Evolutionary conservation across 257 asterid species (phyloP).

Genomic region (Ocimum tenuiflorum): DNA sequence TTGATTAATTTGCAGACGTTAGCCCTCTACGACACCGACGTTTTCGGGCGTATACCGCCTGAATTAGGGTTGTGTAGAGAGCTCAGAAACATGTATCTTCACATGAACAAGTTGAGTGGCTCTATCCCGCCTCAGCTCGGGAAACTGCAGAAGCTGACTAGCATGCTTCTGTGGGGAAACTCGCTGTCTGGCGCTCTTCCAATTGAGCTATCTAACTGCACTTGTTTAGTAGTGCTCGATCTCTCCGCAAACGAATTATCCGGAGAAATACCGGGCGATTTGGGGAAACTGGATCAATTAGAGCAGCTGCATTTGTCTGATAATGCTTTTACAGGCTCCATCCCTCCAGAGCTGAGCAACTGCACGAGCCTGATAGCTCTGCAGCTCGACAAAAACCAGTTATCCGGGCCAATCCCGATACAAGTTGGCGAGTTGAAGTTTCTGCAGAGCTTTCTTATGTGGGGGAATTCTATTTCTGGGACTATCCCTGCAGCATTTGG

Average conservation of each 20-base stretch:
- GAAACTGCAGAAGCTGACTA: conserved; percentile 59
- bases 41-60: conserved; percentile 73
- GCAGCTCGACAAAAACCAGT: conserved; percentile 73
- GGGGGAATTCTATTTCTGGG: conserved; percentile 85
- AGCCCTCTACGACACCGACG: conserved; percentile 71
- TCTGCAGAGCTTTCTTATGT: conserved; percentile 73
- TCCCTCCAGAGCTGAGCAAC: conserved; percentile 62
- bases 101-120: conserved; percentile 77
- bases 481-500: conserved; percentile 66
- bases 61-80: conserved; percentile 60
- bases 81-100: conserved; percentile 64
- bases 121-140: conserved; percentile 67
- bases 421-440: conserved; percentile 61
- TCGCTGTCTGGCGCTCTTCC: conserved; percentile 60
- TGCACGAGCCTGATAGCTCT: conserved; percentile 70
- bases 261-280: conserved; percentile 62
- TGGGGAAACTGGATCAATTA: conserved; percentile 51
- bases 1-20: conserved; percentile 56
- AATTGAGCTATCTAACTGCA: conserved; percentile 48
- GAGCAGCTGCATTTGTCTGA: conserved; percentile 85
- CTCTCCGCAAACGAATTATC: conserved; percentile 61
- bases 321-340: conserved; percentile 50
- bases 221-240: conserved; percentile 70
- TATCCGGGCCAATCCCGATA: conserved; percentile 67
- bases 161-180: conserved; percentile 87